Conservation (phyloP, 495 filamentous ascomycete genomes). For the Penicillium macrosclerotiorum region DNA sequence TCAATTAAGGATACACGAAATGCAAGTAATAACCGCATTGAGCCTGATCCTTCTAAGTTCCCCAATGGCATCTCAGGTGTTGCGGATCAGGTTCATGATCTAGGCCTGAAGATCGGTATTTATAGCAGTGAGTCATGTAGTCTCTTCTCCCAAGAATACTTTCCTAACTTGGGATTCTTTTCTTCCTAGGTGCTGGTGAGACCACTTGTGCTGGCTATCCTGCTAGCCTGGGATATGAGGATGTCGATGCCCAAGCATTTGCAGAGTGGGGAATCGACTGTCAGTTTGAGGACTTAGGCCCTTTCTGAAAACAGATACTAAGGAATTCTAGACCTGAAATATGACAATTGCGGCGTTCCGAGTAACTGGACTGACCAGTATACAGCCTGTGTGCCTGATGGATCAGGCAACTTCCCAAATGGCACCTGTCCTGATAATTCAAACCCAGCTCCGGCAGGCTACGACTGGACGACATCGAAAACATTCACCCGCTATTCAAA, state of each 20-base stretch:
- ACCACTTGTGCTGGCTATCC: constrained; percentile 64
- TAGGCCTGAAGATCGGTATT: constrained; percentile 65
- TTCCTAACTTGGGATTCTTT: background rate
- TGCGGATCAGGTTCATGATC: constrained; percentile 54
- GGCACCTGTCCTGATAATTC: constrained; percentile 39
- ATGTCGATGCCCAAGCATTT: constrained; percentile 58
- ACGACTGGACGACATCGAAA: constrained; percentile 53
- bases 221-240: constrained; percentile 60
- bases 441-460: constrained; percentile 43
- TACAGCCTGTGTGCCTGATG: constrained; percentile 36
- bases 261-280: constrained; percentile 67
- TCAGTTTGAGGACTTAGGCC: constrained; percentile 14
- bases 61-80: constrained; percentile 61
- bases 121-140: constrained; percentile 54
- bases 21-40: constrained; percentile 44
- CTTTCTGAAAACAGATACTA: background rate
- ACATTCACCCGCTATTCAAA: constrained; percentile 49
- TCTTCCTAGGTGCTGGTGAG: constrained; percentile 50
- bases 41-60: constrained; percentile 58
- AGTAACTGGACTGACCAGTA: constrained; percentile 42
- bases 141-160: background rate
- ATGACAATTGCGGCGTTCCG: constrained; percentile 65
- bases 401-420: constrained; percentile 27
- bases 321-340: constrained; percentile 58
- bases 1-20: constrained; percentile 48